phyloP scores from a whole-genome alignment of 805 yeast species.

The Yarrowia sp. region DNA sequence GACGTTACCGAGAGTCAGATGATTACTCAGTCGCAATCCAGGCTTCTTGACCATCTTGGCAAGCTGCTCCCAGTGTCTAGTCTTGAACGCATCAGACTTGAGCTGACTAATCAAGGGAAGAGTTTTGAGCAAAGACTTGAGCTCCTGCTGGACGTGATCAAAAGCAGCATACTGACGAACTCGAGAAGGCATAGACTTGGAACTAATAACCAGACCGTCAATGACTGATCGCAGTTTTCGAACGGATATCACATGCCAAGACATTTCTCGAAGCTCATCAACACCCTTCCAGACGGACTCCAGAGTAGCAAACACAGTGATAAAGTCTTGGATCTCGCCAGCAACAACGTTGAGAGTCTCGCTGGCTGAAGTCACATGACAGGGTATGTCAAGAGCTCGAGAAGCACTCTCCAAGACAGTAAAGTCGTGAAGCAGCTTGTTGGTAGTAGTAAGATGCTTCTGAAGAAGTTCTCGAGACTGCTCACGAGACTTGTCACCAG shows the following conservation, averaged over 20 bases:
- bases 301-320: conserved; percentile 69
- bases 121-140: conserved; percentile 55
- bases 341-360: conserved; percentile 32
- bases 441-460: conserved; percentile 55
- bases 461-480: conserved; percentile 52
- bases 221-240: conserved; percentile 56
- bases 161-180: conserved; percentile 74
- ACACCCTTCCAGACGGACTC: conserved; percentile 59
- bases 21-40: conserved; percentile 21
- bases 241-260: conserved; percentile 61
- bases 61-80: conserved; percentile 70
- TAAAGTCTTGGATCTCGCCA: conserved; percentile 63
- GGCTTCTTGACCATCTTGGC: conserved; percentile 50
- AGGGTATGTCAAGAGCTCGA: conserved; percentile 17
- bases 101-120: conserved; percentile 56
- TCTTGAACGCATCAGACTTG: conserved; percentile 62
- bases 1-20: conserved; percentile 63
- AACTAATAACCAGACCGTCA: conserved; percentile 57
- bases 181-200: conserved; percentile 62
- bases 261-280: conserved; percentile 52
- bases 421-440: conserved; percentile 20
- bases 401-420: conserved; percentile 12
- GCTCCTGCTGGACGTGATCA: conserved; percentile 58
- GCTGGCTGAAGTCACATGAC: conserved; percentile 49
- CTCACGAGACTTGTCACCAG: conserved; percentile 56